These are phyloP conservation scores for Triticum aestivum DNA, from an alignment of 176 grass and related monocot species.

Conservation along the genomic window IWGSC_CS_RefSeq_v2.1 NC_057805.1:486717445-486717944, in stretches of 20 bases:
- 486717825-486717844: neutral
- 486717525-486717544: slow-evolving; percentile 73
- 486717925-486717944: slow-evolving; percentile 30
- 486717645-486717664: neutral
- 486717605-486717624: neutral
- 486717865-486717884: neutral
- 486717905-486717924: slow-evolving; percentile 68
- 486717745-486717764: slow-evolving; percentile 93
- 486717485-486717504: slow-evolving; percentile 92
- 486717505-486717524: slow-evolving; percentile 96
- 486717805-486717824: slow-evolving; percentile 93
- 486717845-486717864: neutral
- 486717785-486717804: slow-evolving; percentile 89
- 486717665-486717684: slow-evolving; percentile 44
- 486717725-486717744: slow-evolving; percentile 75
- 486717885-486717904: slow-evolving; percentile 40
- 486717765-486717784: slow-evolving; percentile 97
- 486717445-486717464: slow-evolving; percentile 83
- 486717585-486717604: slow-evolving; percentile 36
- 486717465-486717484: slow-evolving; percentile 86
- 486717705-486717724: slow-evolving; percentile 82
- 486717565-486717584: slow-evolving; percentile 94
- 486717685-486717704: slow-evolving; percentile 89
- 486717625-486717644: slow-evolving; percentile 13
- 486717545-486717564: slow-evolving; percentile 52